Base-by-base conservation (phyloP, 2,329 filamentous ascomycete species). In the Graphilbum fragrans region DNA sequence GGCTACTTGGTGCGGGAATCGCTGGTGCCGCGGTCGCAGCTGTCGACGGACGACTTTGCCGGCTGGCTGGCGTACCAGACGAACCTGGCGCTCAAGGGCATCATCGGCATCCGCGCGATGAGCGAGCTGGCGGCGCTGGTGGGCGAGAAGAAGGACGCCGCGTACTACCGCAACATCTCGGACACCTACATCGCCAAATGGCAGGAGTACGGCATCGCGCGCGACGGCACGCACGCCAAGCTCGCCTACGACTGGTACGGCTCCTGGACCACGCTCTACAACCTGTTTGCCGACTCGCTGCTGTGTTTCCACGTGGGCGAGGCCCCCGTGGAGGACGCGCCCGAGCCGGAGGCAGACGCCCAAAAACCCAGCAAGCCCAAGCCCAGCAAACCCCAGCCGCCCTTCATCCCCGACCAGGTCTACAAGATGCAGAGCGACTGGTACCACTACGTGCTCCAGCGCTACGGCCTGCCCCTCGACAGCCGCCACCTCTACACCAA, bases 401-500 rank as follows among this genome's bases (percentile, higher is more conserved):
- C 50, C 3, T 86, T 92, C 58, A 80, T 94, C 38, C 81, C 84
- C 2, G 72, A 80, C 48, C 69, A 71, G 52, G 72, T 93, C 50
- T 94, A 94, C 66, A 74, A 76, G 51, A 77, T 79, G 48, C 84
- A 93, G 56, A 87, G 81, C 37, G 69, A 79, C 44, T 93, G 83
- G 84, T 94, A 93, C 62, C 69, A 74, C 47, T 70, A 74, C 14
- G 84, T 90, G 10, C 74, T 85, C 49, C 85, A 93, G 57, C 78
- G 74, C 52, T 93, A 90, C 58, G 86, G 86, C 1, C 63, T 94
- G 4, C 86, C 86, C 0, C 72, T 94, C 8, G 86, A 94, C 59
- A 82, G 74, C 50, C 75, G 86, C 35, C 85, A 92, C 58, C 59
- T 90, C 3, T 92, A 92, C 59, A 82, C 85, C 27, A 94, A 94